These are phyloP conservation scores for Brassica incana DNA, from an alignment of 345 rosid species.

Conservation along the genomic window DNA sequence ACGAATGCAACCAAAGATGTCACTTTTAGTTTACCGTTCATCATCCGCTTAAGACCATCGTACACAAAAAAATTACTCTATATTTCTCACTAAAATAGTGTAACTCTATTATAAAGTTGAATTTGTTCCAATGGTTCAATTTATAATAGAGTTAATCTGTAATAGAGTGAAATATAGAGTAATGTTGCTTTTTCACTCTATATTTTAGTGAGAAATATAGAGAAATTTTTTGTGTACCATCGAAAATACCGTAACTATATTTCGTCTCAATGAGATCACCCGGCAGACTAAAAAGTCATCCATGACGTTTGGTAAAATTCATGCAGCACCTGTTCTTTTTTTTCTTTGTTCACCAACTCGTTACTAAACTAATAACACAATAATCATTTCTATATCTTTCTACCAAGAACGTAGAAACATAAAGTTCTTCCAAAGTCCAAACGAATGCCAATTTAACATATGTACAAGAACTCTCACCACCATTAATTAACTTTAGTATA, in stretches of 20 bases:
- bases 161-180: no score
- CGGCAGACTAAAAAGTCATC: not conserved
- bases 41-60: no score
- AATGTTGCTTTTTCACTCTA: no score
- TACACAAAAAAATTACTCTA: no score
- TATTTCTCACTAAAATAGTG: no score
- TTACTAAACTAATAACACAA: not conserved
- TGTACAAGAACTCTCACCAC: slow-evolving; percentile 18
- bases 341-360: slow-evolving; percentile 13
- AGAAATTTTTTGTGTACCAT: no score
- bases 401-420: not conserved
- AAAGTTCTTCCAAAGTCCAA: not conserved
- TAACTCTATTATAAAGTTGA: no score
- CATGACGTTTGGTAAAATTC: not conserved
- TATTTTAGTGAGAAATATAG: no score
- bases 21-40: not conserved
- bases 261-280: not conserved
- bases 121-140: no score
- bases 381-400: not conserved
- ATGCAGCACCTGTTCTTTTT: not conserved
- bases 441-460: slow-evolving; percentile 14
- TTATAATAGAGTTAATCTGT: no score
- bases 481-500: slow-evolving; percentile 17
- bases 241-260: not conserved
- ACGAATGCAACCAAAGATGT: not conserved